phyloP scores from a whole-genome alignment of 768 basidiomycete species.

The Flagelloscypha sp. region DNA sequence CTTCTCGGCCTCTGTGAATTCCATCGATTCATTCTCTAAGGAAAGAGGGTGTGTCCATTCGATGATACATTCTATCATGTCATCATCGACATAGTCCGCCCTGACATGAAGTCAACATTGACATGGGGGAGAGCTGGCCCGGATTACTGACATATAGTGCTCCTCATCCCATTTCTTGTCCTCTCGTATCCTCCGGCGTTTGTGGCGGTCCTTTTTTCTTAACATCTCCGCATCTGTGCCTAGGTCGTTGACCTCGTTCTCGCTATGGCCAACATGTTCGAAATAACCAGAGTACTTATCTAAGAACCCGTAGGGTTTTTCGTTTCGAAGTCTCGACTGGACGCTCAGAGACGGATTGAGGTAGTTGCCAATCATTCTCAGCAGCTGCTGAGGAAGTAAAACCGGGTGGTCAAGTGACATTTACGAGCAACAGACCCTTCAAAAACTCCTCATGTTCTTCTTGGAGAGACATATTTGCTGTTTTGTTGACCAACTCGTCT shows the following conservation, averaged over 20 bases:
- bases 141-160: constrained; percentile 61
- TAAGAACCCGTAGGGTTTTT: constrained; percentile 69
- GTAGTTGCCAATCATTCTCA: constrained; percentile 71
- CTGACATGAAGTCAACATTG: constrained; percentile 28
- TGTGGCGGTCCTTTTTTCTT: constrained; percentile 40
- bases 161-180: constrained; percentile 78
- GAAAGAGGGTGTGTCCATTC: constrained; percentile 55
- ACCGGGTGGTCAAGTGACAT: not conserved
- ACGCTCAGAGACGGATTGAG: constrained; percentile 49
- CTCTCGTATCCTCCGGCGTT: constrained; percentile 50
- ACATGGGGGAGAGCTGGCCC: not conserved
- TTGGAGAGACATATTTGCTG: constrained; percentile 41
- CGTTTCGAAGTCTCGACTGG: constrained; percentile 19
- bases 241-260: constrained; percentile 79
- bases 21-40: constrained; percentile 23
- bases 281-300: constrained; percentile 71
- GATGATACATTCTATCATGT: constrained; percentile 64
- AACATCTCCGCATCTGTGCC: constrained; percentile 58
- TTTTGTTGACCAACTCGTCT: constrained; percentile 34
- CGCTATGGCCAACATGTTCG: constrained; percentile 57
- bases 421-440: constrained; percentile 32
- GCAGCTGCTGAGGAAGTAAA: constrained; percentile 40
- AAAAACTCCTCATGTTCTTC: constrained; percentile 51
- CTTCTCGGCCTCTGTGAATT: constrained; percentile 70
- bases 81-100: constrained; percentile 76